Percentiles rank a stretch among this genome's conserved stretches.
Evolutionary conservation across 2,329 filamentous ascomycete genomes (phyloP).

Genomic region (Botryosphaeria dothidea): DNA sequence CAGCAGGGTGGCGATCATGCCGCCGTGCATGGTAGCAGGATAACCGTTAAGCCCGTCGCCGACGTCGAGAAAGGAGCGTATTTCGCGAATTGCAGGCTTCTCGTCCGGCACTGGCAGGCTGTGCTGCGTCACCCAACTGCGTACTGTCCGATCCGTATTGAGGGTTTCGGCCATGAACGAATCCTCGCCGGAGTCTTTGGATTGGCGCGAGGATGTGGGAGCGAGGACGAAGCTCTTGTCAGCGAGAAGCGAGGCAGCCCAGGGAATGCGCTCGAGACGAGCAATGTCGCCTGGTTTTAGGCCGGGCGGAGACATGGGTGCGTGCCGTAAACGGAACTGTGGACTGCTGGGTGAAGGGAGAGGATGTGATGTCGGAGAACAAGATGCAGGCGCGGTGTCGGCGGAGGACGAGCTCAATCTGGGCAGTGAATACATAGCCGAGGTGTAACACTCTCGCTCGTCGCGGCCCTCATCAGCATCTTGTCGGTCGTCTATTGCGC

Average conservation of each 20-base stretch:
- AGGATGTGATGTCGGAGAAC: background rate
- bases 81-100: constrained; percentile 33
- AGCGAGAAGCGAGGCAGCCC: constrained; percentile 49
- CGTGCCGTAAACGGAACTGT: background rate
- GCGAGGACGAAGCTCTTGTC: constrained; percentile 44
- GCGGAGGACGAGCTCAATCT: background rate
- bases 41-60: constrained; percentile 58
- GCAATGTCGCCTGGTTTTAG: background rate
- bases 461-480: background rate
- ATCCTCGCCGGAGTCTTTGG: constrained; percentile 49
- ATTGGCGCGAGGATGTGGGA: constrained; percentile 40
- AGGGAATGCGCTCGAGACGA: constrained; percentile 44
- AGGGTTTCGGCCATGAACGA: constrained; percentile 56
- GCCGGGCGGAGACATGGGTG: background rate
- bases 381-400: background rate
- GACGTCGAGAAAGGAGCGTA: constrained; percentile 45
- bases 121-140: constrained; percentile 43
- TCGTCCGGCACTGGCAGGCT: background rate
- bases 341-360: background rate
- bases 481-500: too few relatives aligned
- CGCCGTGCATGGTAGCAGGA: constrained; percentile 57
- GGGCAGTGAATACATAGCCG: background rate
- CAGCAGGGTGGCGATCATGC: constrained; percentile 58
- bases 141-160: constrained; percentile 52
- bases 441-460: background rate